phyloP scores from a whole-genome alignment of 306 rosid genomes.

The Gastrolobium villosum region DNA sequence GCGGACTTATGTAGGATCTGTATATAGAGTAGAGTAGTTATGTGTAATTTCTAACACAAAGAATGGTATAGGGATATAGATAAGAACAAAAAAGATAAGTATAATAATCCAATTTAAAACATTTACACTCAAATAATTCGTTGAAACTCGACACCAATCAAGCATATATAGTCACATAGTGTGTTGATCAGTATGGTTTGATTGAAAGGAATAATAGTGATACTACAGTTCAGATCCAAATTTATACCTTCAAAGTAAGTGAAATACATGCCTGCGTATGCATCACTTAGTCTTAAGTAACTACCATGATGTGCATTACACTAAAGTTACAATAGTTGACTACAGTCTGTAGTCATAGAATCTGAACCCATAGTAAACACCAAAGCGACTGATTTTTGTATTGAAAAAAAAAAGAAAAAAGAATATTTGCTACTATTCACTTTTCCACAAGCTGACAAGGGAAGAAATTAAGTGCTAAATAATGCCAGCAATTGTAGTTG shows the following conservation, averaged over 20 bases:
- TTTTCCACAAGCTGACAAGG: background rate
- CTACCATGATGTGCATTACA: background rate
- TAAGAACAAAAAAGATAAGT: background rate
- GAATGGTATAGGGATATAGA: background rate
- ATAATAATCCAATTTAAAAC: background rate
- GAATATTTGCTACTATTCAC: background rate
- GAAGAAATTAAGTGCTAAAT: background rate
- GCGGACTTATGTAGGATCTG: background rate
- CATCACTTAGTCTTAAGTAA: slow-evolving; percentile 5
- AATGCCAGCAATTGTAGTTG: slow-evolving; percentile 1
- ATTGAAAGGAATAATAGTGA: slow-evolving; percentile 11
- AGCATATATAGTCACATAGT: background rate
- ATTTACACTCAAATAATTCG: background rate
- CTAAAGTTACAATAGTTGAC: background rate
- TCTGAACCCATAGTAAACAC: slow-evolving; percentile 8
- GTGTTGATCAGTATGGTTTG: background rate
- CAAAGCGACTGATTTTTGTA: background rate
- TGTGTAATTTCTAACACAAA: background rate
- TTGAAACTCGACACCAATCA: background rate
- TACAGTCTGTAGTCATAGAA: background rate
- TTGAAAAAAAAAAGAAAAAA: background rate
- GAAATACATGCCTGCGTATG: background rate
- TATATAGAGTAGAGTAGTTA: background rate
- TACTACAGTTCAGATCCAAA: background rate
- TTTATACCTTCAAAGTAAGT: background rate